Base-by-base conservation (phyloP, 116 monocot genomes). In the Posidonia oceanica region DNA sequence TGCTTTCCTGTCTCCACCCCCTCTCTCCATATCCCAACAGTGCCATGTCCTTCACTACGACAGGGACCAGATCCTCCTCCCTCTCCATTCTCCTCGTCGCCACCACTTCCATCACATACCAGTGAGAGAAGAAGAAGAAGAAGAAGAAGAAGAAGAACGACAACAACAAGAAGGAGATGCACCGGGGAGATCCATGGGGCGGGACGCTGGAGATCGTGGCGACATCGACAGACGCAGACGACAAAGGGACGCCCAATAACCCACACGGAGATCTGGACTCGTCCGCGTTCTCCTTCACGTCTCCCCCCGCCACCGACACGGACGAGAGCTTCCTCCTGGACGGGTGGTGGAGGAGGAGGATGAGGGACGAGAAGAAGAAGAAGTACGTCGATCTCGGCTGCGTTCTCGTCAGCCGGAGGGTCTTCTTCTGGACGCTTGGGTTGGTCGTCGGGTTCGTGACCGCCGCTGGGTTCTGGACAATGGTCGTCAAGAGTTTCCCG, bases 131-230 rank as follows among this genome's bases (percentile, higher is more conserved):
- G 29, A 29, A 29, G 29, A 29, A 29, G 29, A 29, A 29, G 29
- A 29, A 29, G 29, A 29, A 29, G 29, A 29, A 29, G 29, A 29
- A 29, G 29, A 29, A 29, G 29, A 29, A 29, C 29, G 29, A 1
- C 29, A 29, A 29, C 29, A 1, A 1, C 29, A 21, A 61, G 23
- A 8, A 44, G 7, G 61, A 61, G 36, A 65, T 65, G 65, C 40
- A 65, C 40, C 36, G 40, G n/a, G 40, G 65, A 41, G 40, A 65
- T 41, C 40, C 40, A n/a, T 65, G 65, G 65, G 65, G 64, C 13
- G 18, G 37, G 7, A 37, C 64, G n/a, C 40, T 65, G 40, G 65
- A 64, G 16, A 4, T 40, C 14, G 15, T 14, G 40, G 3, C 29
- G 29, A 7, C 61, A 4, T 29, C 29, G 22, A 36, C 36, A 12